Base-by-base conservation (phyloP, 2,329 filamentous ascomycete species). In the Trichoderma lentiforme region DNA sequence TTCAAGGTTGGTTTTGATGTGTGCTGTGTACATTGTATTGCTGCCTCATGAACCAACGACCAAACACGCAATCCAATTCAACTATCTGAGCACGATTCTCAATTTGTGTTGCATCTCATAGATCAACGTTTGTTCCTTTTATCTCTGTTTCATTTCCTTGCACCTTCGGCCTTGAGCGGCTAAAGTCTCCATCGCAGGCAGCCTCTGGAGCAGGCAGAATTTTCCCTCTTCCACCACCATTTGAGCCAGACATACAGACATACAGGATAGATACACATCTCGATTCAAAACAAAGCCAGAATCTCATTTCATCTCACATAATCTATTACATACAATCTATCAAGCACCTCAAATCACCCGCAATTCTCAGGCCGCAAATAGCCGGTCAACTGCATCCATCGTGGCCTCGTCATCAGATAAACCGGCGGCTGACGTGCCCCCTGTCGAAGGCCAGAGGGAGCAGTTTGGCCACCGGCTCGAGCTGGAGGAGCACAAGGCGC, bases 381-480 rank as follows among this genome's bases (percentile, higher is more conserved):
- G 53, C 66, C 56, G 36, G 43, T 53, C 12, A n/a, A 18, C 3
- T 18, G 11, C 43, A 12, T 26, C 66, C 34, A 69, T 34, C 66
- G 66, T 69, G 66, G 66, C 56, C 56, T 61, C 56, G 12, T 26
- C 60, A 39, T 63, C 60, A 63, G 58, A 57, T 24, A 70, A 61
- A 43, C 28, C 39, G 56, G 58, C 43, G 28, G 47, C 65, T 8
- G 68, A 66, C 51, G n/a, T 71, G 28, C 67, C 71, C 51, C 51
- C 53, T 21, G 61, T 71, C 11, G 71, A 73, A 53, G 60, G 34
- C 2, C 8, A 70, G 67, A 71, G 74, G 64, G 74, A 71, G 56
- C 60, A 65, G 51, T 34, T 74, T 28, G 74, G 72, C 26, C 74
- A 73, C 32, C 60, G 63, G 57, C 66, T 74, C 12, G 68, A 71